phyloP scores from a whole-genome alignment of 1,139 yeast species.

The Suhomyces coccinellae region DNA sequence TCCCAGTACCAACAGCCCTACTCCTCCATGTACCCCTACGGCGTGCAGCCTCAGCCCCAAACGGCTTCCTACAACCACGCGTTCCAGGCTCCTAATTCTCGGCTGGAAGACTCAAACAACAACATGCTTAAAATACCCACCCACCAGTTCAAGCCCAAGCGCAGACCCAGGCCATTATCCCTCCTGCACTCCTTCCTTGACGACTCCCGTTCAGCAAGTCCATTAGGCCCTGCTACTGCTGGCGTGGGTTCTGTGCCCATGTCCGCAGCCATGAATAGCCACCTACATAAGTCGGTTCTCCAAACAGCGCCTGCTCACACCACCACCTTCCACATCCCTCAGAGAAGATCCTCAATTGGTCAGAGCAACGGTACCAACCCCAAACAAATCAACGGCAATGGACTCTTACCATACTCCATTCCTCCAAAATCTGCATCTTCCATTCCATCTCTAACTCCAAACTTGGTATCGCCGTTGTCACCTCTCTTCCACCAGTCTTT shows the following conservation, averaged over 20 bases:
- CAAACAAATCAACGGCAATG: constrained; percentile 1
- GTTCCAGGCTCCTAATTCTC: constrained; percentile 1
- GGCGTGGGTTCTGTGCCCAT: constrained; percentile 3
- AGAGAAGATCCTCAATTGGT: constrained; percentile 2
- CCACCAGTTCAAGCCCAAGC: constrained; percentile 39
- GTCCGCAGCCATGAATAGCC: constrained; percentile 2
- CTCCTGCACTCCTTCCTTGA: constrained; percentile 34
- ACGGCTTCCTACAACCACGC: neutral
- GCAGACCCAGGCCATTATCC: constrained; percentile 46
- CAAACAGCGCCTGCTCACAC: constrained; percentile 24
- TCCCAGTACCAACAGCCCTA: constrained; percentile 9
- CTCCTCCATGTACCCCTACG: constrained; percentile 11
- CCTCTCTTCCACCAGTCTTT: constrained; percentile 45
- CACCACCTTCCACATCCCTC: constrained; percentile 14
- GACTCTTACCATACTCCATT: constrained; percentile 5
- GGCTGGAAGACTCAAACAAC: constrained; percentile 1
- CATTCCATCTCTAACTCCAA: constrained; percentile 31
- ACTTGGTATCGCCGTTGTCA: constrained; percentile 41
- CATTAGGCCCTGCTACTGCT: constrained; percentile 2
- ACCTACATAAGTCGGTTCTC: constrained; percentile 9
- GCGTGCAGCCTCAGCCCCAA: constrained; percentile 1
- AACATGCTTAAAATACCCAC: constrained; percentile 25
- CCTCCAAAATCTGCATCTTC: constrained; percentile 10
- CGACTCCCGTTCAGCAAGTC: constrained; percentile 7
- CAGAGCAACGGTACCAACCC: neutral